Evolutionary conservation across 1,284 basidiomycete species (phyloP).

Genomic region (Caloboletus firmus): DNA sequence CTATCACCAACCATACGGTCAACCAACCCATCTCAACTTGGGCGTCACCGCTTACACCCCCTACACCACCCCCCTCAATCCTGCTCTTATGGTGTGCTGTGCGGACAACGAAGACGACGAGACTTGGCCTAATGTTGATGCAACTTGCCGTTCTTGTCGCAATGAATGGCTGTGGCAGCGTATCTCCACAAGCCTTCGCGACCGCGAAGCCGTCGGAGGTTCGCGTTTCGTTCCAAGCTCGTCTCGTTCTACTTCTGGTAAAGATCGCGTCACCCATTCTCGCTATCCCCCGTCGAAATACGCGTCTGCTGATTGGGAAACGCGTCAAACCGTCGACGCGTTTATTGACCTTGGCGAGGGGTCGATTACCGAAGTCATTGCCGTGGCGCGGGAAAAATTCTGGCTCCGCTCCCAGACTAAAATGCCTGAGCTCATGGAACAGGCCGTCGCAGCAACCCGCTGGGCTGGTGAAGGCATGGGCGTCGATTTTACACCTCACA

Average conservation of each 20-base stretch:
- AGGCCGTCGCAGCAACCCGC: conserved; percentile 61
- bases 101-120: conserved; percentile 71
- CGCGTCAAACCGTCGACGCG: conserved; percentile 56
- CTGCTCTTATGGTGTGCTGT: conserved; percentile 44
- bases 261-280: conserved; percentile 19
- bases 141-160: conserved; percentile 66
- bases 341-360: conserved; percentile 74
- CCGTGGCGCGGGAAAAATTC: conserved; percentile 60
- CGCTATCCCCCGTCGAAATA: conserved; percentile 34
- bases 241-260: conserved; percentile 13
- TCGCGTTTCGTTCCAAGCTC: conserved; percentile 35
- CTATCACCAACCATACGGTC: conserved; percentile 35
- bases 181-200: conserved; percentile 45
- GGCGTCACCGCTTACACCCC: conserved; percentile 29
- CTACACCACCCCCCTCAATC: conserved; percentile 28
- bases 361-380: conserved; percentile 59
- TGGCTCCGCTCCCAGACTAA: conserved; percentile 68
- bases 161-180: conserved; percentile 60
- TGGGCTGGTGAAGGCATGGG: conserved; percentile 44
- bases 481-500: conserved; percentile 30
- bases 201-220: conserved; percentile 61
- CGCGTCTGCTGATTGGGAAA: conserved; percentile 61
- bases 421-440: conserved; percentile 60
- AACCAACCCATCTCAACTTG: conserved; percentile 21
- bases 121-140: conserved; percentile 60